Evolutionary conservation across 78 protist genomes (phyloP).

Genomic region (Paratrimastix pyriformis): DNA sequence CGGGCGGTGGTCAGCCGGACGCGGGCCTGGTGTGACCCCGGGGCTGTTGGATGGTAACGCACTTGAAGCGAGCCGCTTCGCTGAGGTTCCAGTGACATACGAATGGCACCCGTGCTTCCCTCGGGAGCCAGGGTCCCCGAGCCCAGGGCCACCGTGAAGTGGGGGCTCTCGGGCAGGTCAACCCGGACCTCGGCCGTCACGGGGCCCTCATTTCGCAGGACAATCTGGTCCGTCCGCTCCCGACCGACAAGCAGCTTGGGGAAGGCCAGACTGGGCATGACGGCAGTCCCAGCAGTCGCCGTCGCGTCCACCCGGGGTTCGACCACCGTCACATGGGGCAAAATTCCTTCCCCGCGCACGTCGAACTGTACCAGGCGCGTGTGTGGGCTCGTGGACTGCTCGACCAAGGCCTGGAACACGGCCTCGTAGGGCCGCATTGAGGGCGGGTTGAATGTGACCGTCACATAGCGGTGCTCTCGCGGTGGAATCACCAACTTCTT

Average conservation of each 20-base stretch:
- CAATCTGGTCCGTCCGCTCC: background rate
- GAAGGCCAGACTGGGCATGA: background rate
- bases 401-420: slow-evolving; percentile 47
- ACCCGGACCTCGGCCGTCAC: slow-evolving; percentile 30
- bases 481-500: slow-evolving; percentile 34
- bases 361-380: slow-evolving; percentile 36
- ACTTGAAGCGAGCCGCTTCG: slow-evolving; percentile 17
- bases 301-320: too few relatives aligned
- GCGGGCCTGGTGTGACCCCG: background rate
- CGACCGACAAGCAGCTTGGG: slow-evolving; percentile 14
- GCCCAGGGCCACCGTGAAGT: too few relatives aligned
- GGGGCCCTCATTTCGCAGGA: slow-evolving; percentile 41
- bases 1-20: slow-evolving; percentile 7
- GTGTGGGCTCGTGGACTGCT: slow-evolving; percentile 28
- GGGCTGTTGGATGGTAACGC: slow-evolving; percentile 6
- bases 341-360: slow-evolving; percentile 57
- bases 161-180: background rate
- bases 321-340: slow-evolving; percentile 44
- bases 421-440: slow-evolving; percentile 26
- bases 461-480: slow-evolving; percentile 55
- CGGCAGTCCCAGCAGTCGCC: background rate
- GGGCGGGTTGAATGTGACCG: slow-evolving; percentile 44
- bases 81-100: too few relatives aligned
- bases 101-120: too few relatives aligned
- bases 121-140: too few relatives aligned